phyloP scores from a whole-genome alignment of 108 stramenopile species.

The Skeletonema grethae region DNA sequence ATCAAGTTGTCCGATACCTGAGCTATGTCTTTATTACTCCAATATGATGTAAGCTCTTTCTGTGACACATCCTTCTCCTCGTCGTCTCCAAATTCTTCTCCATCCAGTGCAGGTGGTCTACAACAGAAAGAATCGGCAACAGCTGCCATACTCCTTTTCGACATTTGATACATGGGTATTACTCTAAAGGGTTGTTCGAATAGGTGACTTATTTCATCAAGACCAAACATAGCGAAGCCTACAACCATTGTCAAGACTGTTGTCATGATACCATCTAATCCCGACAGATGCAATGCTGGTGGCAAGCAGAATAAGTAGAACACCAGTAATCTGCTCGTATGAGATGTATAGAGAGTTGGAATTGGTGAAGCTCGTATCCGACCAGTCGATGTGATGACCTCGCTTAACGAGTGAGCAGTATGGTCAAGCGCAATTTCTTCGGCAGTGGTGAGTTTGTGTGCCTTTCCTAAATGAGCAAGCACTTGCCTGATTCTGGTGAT shows the following conservation, averaged over 20 bases:
- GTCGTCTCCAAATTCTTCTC: constrained; percentile 19
- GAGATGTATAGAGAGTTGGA: constrained; percentile 52
- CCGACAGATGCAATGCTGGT: constrained; percentile 34
- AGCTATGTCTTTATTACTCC: constrained; percentile 28
- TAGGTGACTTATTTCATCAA: constrained; percentile 56
- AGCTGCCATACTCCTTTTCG: constrained; percentile 43
- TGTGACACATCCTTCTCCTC: constrained; percentile 13
- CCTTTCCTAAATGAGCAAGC: constrained; percentile 31
- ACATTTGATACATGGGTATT: constrained; percentile 54
- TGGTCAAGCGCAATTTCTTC: constrained; percentile 49
- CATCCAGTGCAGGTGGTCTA: constrained; percentile 45
- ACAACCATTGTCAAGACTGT: constrained; percentile 34
- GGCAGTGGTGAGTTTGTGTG: constrained; percentile 25
- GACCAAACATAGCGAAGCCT: constrained; percentile 58
- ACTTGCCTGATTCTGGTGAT: constrained; percentile 49
- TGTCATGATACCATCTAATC: constrained; percentile 22
- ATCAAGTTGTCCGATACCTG: constrained; percentile 26
- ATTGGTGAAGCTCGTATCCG: constrained; percentile 53
- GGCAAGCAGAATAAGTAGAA: constrained; percentile 55
- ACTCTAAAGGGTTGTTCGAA: constrained; percentile 60
- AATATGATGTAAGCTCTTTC: constrained; percentile 23
- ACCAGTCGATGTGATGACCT: constrained; percentile 40
- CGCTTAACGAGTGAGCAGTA: constrained; percentile 27
- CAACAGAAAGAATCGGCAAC: constrained; percentile 50
- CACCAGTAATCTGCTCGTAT: constrained; percentile 42